These are phyloP conservation scores for Leccinellum albellum DNA, from an alignment of 768 basidiomycete genomes.

Conservation along the genomic window DNA sequence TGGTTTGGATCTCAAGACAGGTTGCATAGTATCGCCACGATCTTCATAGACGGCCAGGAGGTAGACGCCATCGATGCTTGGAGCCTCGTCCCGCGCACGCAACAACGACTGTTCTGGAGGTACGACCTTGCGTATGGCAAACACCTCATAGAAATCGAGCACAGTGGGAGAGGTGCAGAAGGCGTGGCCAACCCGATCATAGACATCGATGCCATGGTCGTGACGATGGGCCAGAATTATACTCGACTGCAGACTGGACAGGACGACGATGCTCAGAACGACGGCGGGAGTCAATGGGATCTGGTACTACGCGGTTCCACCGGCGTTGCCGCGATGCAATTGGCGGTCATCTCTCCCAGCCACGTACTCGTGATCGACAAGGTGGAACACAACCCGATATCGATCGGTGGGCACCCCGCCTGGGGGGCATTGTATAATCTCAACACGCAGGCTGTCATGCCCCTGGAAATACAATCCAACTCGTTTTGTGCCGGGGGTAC, in stretches of 20 bases:
- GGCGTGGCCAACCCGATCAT: slow-evolving; percentile 34
- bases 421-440: slow-evolving; percentile 79
- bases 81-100: slow-evolving; percentile 34
- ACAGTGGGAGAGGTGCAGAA: slow-evolving; percentile 43
- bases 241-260: not conserved
- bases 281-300: slow-evolving; percentile 42
- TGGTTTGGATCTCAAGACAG: slow-evolving; percentile 66
- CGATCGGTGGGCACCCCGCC: slow-evolving; percentile 70
- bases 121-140: slow-evolving; percentile 47
- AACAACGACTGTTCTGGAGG: slow-evolving; percentile 65
- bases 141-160: slow-evolving; percentile 64
- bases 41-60: slow-evolving; percentile 56
- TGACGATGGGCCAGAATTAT: slow-evolving; percentile 42
- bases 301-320: slow-evolving; percentile 63
- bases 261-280: not conserved
- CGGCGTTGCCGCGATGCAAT: slow-evolving; percentile 78
- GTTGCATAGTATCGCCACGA: slow-evolving; percentile 50
- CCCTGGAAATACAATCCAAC: slow-evolving; percentile 67
- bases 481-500: slow-evolving; percentile 85
- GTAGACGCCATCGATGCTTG: slow-evolving; percentile 46
- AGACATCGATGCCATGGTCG: slow-evolving; percentile 66
- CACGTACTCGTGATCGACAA: slow-evolving; percentile 79
- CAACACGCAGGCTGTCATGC: slow-evolving; percentile 54
- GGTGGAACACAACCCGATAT: slow-evolving; percentile 80
- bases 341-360: slow-evolving; percentile 61